Base-by-base conservation (phyloP, 2,329 filamentous ascomycete species). In the Calonectria ilicicola region DNA sequence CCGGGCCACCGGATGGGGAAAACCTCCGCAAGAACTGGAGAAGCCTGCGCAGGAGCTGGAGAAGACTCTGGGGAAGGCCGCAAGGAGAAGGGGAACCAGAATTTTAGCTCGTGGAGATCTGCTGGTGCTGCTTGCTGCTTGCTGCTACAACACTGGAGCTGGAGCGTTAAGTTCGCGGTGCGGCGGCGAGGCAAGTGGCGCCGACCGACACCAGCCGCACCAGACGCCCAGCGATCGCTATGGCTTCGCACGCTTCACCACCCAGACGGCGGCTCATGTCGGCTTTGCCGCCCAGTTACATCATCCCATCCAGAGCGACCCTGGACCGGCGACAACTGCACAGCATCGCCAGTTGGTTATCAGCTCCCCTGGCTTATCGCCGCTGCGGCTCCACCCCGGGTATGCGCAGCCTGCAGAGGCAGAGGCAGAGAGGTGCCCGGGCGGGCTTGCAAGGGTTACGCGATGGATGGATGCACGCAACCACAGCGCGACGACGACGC, bases 41-140 rank as follows among this genome's bases (percentile, higher is more conserved):
- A 63, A 63, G 53, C 32, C 51, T 58, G 53, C 32, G 21, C 5
- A 60, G 26, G 40, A 63, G 38, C 58, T 63, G 58, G 58, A 63
- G 58, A 63, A 62, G 29, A 40, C 44, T 40, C 58, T 63, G 58
- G 58, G 40, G 58, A 63, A 63, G 23, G 19, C 58, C 58, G n/a
- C 8, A 46, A 63, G 2, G 26, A 63, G 53, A 35, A 23, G 14
- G 17, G 29, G 23, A 2, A 40, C 53, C 53, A 60, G 32, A 60
- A 60, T 60, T 60, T 60, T 60, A 60, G 53, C 53, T 60, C 38
- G 53, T 60, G 53, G 53, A 40, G 53, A 60, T 58, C 53, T 49
- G 46, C 46, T 29, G 23, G 15, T n/a, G 12, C 23, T n/a, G 32
- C 32, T 21, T 29, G 47, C 47, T 49, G 40, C 40, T 44, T 44